These are phyloP conservation scores for Lentinus tigrinus DNA, from an alignment of 768 basidiomycete genomes.

Conservation along the genomic window DNA sequence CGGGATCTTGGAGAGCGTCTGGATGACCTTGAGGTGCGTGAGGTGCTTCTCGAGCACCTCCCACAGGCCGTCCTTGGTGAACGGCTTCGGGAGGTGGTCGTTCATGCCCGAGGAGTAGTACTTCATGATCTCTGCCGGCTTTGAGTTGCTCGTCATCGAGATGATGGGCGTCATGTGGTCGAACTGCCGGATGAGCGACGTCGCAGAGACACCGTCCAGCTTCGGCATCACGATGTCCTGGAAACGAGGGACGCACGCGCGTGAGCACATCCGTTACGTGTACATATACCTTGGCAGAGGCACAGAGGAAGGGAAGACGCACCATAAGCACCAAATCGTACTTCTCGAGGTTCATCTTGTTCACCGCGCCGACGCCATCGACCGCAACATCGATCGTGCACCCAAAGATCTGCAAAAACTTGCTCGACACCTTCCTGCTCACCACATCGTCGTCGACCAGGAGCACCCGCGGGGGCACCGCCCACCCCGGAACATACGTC, in stretches of 20 bases:
- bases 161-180: constrained; percentile 96
- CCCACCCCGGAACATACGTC: constrained; percentile 88
- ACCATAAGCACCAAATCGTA: constrained; percentile 97
- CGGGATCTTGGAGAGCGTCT: constrained; percentile 68
- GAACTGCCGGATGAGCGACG: constrained; percentile 91
- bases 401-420: constrained; percentile 94
- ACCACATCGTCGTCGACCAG: constrained; percentile 97
- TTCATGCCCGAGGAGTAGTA: constrained; percentile 94
- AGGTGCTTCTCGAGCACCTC: constrained; percentile 95
- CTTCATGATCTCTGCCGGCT: constrained; percentile 89
- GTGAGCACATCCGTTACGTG: too few species aligned
- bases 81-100: constrained; percentile 94
- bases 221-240: constrained; percentile 97
- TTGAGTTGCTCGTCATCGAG: constrained; percentile 95
- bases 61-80: constrained; percentile 89
- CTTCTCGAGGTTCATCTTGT: constrained; percentile 95
- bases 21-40: constrained; percentile 83
- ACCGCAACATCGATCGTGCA: constrained; percentile 94
- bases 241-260: neutral
- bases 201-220: constrained; percentile 85
- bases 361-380: constrained; percentile 88
- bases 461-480: constrained; percentile 85
- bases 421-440: constrained; percentile 82
- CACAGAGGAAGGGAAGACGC: constrained; percentile 25
- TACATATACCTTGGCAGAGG: neutral